phyloP scores from a whole-genome alignment of 2,329 filamentous ascomycete genomes.

The Conoideocrella luteorostrata region DNA sequence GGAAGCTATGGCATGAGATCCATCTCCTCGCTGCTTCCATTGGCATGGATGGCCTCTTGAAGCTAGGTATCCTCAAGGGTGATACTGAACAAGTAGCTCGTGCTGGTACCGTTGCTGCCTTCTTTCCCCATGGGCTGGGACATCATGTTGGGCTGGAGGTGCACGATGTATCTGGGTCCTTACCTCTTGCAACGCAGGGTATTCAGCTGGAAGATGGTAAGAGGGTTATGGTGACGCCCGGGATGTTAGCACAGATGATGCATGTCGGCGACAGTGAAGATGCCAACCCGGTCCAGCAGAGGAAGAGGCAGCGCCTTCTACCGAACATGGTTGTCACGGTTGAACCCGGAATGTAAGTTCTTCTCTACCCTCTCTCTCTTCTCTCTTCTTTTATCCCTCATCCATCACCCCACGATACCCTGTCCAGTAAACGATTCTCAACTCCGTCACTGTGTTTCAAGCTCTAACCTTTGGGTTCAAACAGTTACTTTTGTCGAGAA shows the following conservation, averaged over 20 bases:
- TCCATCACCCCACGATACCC: no score
- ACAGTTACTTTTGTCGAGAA: conserved; percentile 66
- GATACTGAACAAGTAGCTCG: conserved; percentile 49
- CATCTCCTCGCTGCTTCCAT: conserved; percentile 68
- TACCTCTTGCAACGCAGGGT: conserved; percentile 23
- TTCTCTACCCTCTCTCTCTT: background rate
- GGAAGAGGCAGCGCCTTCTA: conserved; percentile 36
- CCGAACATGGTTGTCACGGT: conserved; percentile 69
- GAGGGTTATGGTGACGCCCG: conserved; percentile 33
- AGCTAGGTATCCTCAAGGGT: conserved; percentile 65
- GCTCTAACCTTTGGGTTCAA: no score
- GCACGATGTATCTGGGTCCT: conserved; percentile 47
- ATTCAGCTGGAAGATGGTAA: conserved; percentile 30
- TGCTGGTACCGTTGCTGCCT: conserved; percentile 50
- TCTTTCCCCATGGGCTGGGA: conserved; percentile 60
- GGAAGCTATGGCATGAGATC: conserved; percentile 63
- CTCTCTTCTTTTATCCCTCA: background rate
- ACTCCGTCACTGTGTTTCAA: conserved; percentile 2
- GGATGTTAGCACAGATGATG: conserved; percentile 20
- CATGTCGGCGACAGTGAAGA: conserved; percentile 2
- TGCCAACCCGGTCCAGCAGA: conserved; percentile 13
- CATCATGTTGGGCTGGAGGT: conserved; percentile 62
- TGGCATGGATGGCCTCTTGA: conserved; percentile 63
- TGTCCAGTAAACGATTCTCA: background rate
- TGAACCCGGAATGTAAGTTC: conserved; percentile 64